Evolutionary conservation across 352 stramenopile species (phyloP).

Genomic region (Pythium dissimile): DNA sequence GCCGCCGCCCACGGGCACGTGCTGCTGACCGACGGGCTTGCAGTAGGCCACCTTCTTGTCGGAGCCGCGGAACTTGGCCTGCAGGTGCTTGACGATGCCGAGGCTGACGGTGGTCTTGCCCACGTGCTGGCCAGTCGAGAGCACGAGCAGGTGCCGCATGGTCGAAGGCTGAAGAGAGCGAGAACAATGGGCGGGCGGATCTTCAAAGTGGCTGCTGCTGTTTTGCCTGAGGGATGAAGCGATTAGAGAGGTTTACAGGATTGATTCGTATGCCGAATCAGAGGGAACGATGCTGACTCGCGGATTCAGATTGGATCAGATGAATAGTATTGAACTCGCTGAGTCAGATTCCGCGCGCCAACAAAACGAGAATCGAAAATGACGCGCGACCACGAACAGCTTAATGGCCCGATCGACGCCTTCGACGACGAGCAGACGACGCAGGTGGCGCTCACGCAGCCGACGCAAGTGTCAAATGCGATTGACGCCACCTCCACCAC

Average conservation of each 20-base stretch:
- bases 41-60: conserved; percentile 86
- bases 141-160: conserved; percentile 72
- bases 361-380: neutral
- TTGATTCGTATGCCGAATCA: conserved; percentile 14
- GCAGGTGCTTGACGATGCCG: conserved; percentile 92
- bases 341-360: neutral
- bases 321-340: neutral
- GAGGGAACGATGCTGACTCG: too few relatives aligned
- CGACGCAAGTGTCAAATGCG: neutral
- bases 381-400: neutral
- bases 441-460: conserved; percentile 20
- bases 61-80: conserved; percentile 82
- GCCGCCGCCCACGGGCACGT: conserved; percentile 74
- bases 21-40: conserved; percentile 96
- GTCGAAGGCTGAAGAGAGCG: neutral
- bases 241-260: neutral
- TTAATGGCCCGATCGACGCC: conserved; percentile 15
- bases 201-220: conserved; percentile 14
- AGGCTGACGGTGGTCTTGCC: conserved; percentile 97
- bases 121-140: conserved; percentile 95
- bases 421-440: conserved; percentile 13
- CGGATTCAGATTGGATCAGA: neutral
- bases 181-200: neutral
- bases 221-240: neutral
- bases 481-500: too few relatives aligned